Base-by-base conservation (phyloP, 768 basidiomycete species). In the Myochromella boudieri region DNA sequence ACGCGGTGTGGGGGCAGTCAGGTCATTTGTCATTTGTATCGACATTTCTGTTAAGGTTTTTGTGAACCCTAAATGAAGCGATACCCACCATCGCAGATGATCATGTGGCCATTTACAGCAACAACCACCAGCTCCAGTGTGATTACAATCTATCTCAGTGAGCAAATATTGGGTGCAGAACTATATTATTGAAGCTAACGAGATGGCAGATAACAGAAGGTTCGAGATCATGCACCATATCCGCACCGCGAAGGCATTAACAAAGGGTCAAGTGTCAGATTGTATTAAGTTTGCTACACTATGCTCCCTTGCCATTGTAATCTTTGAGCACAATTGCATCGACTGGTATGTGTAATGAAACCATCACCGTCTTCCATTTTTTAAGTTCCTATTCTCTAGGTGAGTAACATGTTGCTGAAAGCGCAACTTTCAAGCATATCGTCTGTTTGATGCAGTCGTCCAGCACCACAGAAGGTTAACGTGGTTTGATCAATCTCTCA, bases 401-500 rank as follows among this genome's bases (percentile, higher is more conserved):
- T 32, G 81, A 84, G 53, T 70, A 95, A 37, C 80, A 90, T 0
- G 81, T 91, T 44, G 73, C 81, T 37, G 81, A 85, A 3, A 83
- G 84, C 18, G 84, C 85, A 29, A 82, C 92, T n/a, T 71, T 98
- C 55, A 97, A 95, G 66, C 86, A 93, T 52, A 81, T 92, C 8
- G 65, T 99, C 24, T 85, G 97, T 24, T 93, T 98, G 83, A 97
- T 99, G 95, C 91, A 95, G 60, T 87, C 89, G 0, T 87, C 92
- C 0, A 95, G 95, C 7, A 88, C 90, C 3, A 84, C 93, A 4
- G 97, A 99, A 63, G 94, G 95, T 2, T 76, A 99, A 10, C 84
- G 97, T 12, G 95, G 93, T 25, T 73, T 99, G 28, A 93, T 97
- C 46, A 97, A 99, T 65, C 86, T 87, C 40, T 84, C 91, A 1